Conservation (phyloP, 306 rosid genomes). For the Casuarina glauca region DNA sequence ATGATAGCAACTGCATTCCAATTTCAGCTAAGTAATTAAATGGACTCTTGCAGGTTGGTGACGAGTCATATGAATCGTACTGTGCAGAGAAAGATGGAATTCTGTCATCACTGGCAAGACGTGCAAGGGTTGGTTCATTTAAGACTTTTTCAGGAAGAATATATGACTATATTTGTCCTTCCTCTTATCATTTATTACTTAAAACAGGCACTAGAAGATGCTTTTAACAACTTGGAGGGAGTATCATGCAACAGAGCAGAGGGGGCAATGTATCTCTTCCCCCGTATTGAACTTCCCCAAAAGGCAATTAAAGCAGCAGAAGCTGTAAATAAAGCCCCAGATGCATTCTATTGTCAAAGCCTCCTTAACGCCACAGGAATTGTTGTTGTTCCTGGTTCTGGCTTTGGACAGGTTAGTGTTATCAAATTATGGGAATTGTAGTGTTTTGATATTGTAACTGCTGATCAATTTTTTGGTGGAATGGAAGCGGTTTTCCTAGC, state of each 20-base stretch:
- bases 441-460: not conserved
- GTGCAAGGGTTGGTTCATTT: slow-evolving; percentile 75
- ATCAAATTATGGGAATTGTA: not conserved
- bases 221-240: slow-evolving; percentile 74
- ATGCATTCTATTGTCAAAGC: slow-evolving; percentile 67
- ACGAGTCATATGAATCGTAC: slow-evolving; percentile 76
- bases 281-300: slow-evolving; percentile 55
- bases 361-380: slow-evolving; percentile 85
- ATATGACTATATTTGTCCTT: not conserved
- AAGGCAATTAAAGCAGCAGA: slow-evolving; percentile 85
- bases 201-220: slow-evolving; percentile 67
- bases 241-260: slow-evolving; percentile 88
- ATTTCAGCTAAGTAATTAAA: slow-evolving; percentile 13
- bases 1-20: slow-evolving; percentile 8
- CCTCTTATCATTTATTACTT: not conserved
- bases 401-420: slow-evolving; percentile 83
- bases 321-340: slow-evolving; percentile 62
- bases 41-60: slow-evolving; percentile 70
- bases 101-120: slow-evolving; percentile 75
- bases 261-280: slow-evolving; percentile 93
- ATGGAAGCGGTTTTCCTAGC: not conserved
- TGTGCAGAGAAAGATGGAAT: slow-evolving; percentile 73
- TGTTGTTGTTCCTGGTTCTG: slow-evolving; percentile 89
- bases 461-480: not conserved
- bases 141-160: not conserved